Conservation (phyloP, 2,329 filamentous ascomycete species). For the Leptographium radiaticola region DNA sequence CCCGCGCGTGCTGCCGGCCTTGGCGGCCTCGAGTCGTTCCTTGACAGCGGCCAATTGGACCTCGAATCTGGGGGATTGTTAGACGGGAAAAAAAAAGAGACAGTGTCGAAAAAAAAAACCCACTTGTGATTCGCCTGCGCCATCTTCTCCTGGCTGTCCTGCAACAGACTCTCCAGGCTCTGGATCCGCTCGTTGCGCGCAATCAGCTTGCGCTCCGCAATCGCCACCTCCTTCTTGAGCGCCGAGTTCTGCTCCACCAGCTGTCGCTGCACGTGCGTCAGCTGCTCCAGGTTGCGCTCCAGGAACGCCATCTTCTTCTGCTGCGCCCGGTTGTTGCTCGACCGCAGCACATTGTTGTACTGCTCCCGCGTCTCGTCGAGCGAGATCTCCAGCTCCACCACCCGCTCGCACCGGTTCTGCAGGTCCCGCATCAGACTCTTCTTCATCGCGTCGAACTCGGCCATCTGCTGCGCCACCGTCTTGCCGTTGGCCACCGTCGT, state of each 20-base stretch:
- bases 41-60: constrained; percentile 94
- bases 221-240: constrained; percentile 97
- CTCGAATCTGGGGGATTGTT: constrained; percentile 59
- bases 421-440: constrained; percentile 98
- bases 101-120: constrained; percentile 22
- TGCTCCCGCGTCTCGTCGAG: constrained; percentile 95
- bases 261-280: constrained; percentile 94
- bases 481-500: constrained; percentile 55
- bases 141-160: constrained; percentile 97
- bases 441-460: constrained; percentile 99
- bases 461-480: constrained; percentile 93
- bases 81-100: not conserved
- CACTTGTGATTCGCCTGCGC: constrained; percentile 96
- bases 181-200: constrained; percentile 94
- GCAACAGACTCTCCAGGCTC: constrained; percentile 78
- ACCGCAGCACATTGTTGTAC: constrained; percentile 95
- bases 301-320: constrained; percentile 99
- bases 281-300: constrained; percentile 92
- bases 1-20: constrained; percentile 77
- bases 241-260: constrained; percentile 95
- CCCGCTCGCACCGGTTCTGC: constrained; percentile 94
- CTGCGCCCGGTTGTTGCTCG: constrained; percentile 94
- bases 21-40: constrained; percentile 91
- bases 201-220: constrained; percentile 93
- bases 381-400: constrained; percentile 95